Conservation (phyloP, 169 alveolate species). For the Plasmodium vivax region DNA sequence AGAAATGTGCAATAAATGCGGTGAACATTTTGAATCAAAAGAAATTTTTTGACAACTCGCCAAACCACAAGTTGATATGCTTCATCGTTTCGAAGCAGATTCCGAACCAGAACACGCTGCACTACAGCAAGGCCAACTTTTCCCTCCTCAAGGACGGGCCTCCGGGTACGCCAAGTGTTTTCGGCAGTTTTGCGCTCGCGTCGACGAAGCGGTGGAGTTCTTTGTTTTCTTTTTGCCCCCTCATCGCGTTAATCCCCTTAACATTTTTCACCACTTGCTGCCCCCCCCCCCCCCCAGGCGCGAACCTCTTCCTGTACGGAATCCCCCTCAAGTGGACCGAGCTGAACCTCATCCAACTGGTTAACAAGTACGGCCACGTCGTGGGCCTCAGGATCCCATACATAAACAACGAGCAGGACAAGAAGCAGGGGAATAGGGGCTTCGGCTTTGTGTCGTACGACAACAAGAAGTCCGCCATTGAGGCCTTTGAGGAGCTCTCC, state of each 20-base stretch:
- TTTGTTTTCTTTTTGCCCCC: not conserved
- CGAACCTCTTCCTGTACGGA: constrained; percentile 81
- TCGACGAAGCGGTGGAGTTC: not conserved
- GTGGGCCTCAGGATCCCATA: constrained; percentile 84
- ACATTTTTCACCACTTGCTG: not conserved
- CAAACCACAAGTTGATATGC: constrained; percentile 79
- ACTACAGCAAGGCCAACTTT: constrained; percentile 79
- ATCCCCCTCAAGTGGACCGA: constrained; percentile 84
- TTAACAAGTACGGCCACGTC: constrained; percentile 81
- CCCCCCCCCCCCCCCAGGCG: constrained; percentile 57
- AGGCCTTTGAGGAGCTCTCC: constrained; percentile 81
- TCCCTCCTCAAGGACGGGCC: constrained; percentile 86
- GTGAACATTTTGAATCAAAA: constrained; percentile 76
- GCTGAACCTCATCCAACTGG: constrained; percentile 78
- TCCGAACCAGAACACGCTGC: constrained; percentile 74
- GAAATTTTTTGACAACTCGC: constrained; percentile 79
- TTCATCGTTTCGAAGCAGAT: constrained; percentile 80
- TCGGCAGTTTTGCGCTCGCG: not conserved
- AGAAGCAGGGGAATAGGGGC: constrained; percentile 79
- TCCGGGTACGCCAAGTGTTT: constrained; percentile 79
- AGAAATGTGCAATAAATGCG: constrained; percentile 80
- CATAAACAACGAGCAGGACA: constrained; percentile 75
- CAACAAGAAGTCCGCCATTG: constrained; percentile 81
- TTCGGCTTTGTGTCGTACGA: constrained; percentile 84
- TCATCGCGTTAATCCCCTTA: not conserved